phyloP scores from a whole-genome alignment of 768 basidiomycete species.

The button mushroom (Agaricus bisporus) region DNA sequence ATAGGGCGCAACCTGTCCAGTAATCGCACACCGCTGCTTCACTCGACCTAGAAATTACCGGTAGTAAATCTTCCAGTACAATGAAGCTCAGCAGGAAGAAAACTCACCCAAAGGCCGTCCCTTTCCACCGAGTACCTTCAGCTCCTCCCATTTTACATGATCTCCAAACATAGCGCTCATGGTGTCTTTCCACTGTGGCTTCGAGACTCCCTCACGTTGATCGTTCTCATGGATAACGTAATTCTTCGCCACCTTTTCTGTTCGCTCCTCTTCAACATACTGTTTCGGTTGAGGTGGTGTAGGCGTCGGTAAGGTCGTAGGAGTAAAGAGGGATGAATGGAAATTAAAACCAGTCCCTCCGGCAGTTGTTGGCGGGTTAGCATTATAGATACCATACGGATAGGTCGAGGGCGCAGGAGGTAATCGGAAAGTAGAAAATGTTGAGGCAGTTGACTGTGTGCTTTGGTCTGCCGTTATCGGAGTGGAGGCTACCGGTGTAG shows the following conservation, averaged over 20 bases:
- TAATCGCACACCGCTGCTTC: constrained; percentile 65
- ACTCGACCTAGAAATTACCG: constrained; percentile 47
- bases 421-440: constrained; percentile 8
- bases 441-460: not conserved
- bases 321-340: constrained; percentile 2
- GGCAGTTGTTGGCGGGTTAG: constrained; percentile 5
- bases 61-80: not conserved
- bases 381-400: constrained; percentile 6
- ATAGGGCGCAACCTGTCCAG: constrained; percentile 73
- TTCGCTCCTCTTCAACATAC: constrained; percentile 22
- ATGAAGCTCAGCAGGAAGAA: not conserved
- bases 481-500: not conserved
- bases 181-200: constrained; percentile 63
- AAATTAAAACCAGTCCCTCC: not conserved
- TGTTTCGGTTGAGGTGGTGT: constrained; percentile 19
- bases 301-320: constrained; percentile 4
- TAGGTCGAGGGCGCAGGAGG: constrained; percentile 5
- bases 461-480: not conserved
- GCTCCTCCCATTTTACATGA: constrained; percentile 74
- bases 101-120: constrained; percentile 56
- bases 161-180: constrained; percentile 83
- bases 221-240: constrained; percentile 65
- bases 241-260: constrained; percentile 54
- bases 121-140: constrained; percentile 60
- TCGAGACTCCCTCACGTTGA: constrained; percentile 37